A percentile compares a stretch with the other conserved stretches of the same genome.
Evolutionary conservation across 352 stramenopile genomes (phyloP).

Genomic region (Blastocystis hominis): DNA sequence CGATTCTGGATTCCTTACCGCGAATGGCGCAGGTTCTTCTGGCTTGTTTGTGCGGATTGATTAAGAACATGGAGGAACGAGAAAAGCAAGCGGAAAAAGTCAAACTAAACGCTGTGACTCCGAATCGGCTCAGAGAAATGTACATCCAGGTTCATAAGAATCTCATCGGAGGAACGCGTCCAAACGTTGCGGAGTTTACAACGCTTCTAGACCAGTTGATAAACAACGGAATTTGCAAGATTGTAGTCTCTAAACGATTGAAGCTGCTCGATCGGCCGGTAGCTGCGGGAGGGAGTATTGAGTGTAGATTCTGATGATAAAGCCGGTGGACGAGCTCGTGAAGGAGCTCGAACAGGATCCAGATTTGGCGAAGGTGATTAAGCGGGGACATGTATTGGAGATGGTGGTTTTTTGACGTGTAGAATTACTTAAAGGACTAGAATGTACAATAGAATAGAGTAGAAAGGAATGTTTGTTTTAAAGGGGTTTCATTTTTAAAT

Average conservation of each 20-base stretch:
- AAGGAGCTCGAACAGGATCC: background rate
- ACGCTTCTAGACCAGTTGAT: background rate
- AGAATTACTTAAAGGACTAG: background rate
- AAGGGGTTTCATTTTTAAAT: background rate
- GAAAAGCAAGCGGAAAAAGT: background rate
- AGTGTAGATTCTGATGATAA: constrained; percentile 25
- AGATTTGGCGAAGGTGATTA: constrained; percentile 30
- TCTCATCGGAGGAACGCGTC: background rate
- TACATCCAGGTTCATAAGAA: constrained; percentile 33
- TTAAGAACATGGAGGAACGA: background rate
- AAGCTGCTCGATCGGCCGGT: constrained; percentile 11
- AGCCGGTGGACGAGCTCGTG: background rate
- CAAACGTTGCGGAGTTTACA: background rate
- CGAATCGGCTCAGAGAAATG: background rate
- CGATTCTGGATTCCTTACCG: background rate
- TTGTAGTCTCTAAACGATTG: background rate
- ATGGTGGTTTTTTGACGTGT: background rate
- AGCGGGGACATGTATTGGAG: background rate
- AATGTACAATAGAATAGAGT: background rate
- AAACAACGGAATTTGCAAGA: constrained; percentile 38
- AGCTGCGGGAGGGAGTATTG: background rate
- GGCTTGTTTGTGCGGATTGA: constrained; percentile 34
- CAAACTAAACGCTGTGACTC: background rate
- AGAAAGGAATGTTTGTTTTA: background rate
- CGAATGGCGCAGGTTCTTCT: constrained; percentile 13